Base-by-base conservation (phyloP, 371 early-diverging fungal genomes). In the Haplosporangium sp. region DNA sequence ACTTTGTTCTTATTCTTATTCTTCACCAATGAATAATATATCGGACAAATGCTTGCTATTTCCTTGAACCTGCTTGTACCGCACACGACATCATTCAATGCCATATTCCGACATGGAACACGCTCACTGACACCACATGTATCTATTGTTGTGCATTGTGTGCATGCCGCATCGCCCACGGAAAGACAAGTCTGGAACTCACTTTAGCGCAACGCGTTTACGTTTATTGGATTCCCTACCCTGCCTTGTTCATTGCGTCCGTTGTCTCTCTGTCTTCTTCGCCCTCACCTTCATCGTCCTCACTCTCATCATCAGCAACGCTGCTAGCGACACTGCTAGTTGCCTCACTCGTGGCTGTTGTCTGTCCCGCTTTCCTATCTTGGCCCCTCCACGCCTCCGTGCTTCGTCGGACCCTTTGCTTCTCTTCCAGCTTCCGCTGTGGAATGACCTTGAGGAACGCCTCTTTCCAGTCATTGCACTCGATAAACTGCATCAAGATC, bases 381-480 rank as follows among this genome's bases (percentile, higher is more conserved):
- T 60, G 63, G 5, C 56, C 52, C 46, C 60, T 62, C 77, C 77
- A 76, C 1, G 70, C 59, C 16, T 74, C 66, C 6, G 62, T 67
- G n/a, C 67, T 64, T 23, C 81, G 71, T n/a, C 81, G 81, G 16
- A 82, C 47, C 50, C 81, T 55, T 21, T 80, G 82, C 59, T 83
- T 83, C 20, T 86, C 85, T 48, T 89, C 84, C 48, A 91, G 69
- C 74, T 95, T 98, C 46, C 98, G 89, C 63, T 87, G 86, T 16
- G 98, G 98, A 40, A 98, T 94, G 11, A 94, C 91, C 23, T 91
- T 90, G 68, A 91, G 48, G 74, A 98, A 94, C 0, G 97, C 93
- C 47, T 86, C 81, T 69, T 92, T 84, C 95, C 95, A 95, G 77
- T 92, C 90, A 11, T 83, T 81, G 29, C 68, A 74, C 52, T 93